Evolutionary conservation across 1,284 basidiomycete species (phyloP), one percentile per base, ranked within the genome.

Genomic region (Inonotus obliquus): DNA sequence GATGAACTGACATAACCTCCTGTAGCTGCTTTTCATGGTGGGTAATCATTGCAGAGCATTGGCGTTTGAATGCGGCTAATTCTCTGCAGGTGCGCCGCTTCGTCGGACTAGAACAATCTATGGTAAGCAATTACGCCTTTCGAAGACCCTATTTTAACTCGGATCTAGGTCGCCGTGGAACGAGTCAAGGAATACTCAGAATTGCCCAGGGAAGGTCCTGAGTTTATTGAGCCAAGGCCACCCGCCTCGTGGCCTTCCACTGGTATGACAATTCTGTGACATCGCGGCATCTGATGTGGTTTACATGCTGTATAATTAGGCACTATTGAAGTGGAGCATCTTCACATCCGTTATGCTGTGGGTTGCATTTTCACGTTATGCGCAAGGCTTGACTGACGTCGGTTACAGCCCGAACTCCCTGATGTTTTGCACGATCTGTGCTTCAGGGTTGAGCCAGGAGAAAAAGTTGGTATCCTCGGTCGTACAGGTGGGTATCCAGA

Each of bases 131-230:
- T 48, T 59, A 45, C 35, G 60, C 41, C 27, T 52, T 21, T 49
- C 9, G 6, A 11, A 11, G 23, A 10, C 5, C 41, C 54, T 55
- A 51, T 57, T 52, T 19, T 44, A 64, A 7, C 17, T n/a, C 41
- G 17, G 41, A 44, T 14, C 17, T n/a, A 90, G 88, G 88, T 97
- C 64, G 93, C 92, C 14, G 78, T 98, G 53, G 96, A 98, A 73
- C 87, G 95, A 48, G 84, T 97, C 70, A 92, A 92, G 71, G 92
- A 94, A 71, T 96, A 94, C 73, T 89, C 91, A 1, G 91, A 94
- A 68, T 76, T 97, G 23, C 73, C 79, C 49, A 81, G 82, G 51
- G 93, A 96, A 75, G 81, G 86, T 11, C 80, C 91, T 1, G 93
- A 96, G 72, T 89, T 88, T 67, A 72, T 92, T 39, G 92, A 96